Conservation (phyloP, 805 yeast species). For the Wickerhamiella brachini region DNA sequence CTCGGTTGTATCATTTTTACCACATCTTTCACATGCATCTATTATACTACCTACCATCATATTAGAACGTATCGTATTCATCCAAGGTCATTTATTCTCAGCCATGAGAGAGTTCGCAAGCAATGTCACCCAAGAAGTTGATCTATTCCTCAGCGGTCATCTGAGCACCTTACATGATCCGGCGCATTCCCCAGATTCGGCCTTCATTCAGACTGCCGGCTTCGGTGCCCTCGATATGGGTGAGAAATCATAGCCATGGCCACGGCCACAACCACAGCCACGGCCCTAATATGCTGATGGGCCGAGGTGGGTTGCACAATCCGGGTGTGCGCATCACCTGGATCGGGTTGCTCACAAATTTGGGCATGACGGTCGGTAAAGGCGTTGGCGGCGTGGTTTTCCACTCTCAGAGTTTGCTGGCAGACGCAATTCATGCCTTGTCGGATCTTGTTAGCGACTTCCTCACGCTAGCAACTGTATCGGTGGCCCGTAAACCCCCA, state of each 20-base stretch:
- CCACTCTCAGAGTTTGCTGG: slow-evolving; percentile 87
- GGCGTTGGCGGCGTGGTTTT: slow-evolving; percentile 81
- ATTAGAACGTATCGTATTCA: no score
- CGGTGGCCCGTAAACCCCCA: slow-evolving; percentile 51
- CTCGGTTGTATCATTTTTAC: no score
- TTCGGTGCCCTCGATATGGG: no score
- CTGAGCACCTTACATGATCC: not conserved
- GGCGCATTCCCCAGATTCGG: not conserved
- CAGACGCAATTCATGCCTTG: slow-evolving; percentile 89
- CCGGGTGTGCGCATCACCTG: slow-evolving; percentile 91
- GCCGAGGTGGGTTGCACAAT: slow-evolving; percentile 33
- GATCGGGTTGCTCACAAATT: slow-evolving; percentile 75
- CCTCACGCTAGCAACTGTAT: slow-evolving; percentile 77
- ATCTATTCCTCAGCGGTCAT: no score
- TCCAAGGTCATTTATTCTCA: no score
- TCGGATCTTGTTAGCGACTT: slow-evolving; percentile 85
- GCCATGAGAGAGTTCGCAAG: no score
- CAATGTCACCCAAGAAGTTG: no score
- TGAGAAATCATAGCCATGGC: not conserved
- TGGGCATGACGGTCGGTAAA: slow-evolving; percentile 75
- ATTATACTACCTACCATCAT: no score
- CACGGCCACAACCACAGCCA: slow-evolving; percentile 11
- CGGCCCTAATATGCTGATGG: slow-evolving; percentile 18
- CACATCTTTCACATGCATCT: no score
- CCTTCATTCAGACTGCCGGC: not conserved